Percentiles rank a stretch among this genome's conserved stretches.
Evolutionary conservation across 2,329 filamentous ascomycete genomes (phyloP).

Genomic region (Cladorrhinum sp.): DNA sequence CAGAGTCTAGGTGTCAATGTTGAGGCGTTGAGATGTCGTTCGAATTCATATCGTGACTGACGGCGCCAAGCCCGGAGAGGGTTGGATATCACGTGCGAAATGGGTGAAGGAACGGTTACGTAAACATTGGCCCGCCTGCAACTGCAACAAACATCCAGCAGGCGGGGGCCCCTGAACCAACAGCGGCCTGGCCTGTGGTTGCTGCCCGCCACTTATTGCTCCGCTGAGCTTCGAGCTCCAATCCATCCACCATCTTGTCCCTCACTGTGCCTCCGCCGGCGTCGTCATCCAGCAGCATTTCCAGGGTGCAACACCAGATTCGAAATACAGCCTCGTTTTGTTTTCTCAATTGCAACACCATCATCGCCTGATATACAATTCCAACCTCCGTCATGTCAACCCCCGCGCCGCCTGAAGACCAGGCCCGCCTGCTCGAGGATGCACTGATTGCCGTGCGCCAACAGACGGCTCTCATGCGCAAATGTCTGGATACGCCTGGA

Average conservation of each 20-base stretch:
- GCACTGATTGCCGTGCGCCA: constrained; percentile 93
- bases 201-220: neutral
- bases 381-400: constrained; percentile 32
- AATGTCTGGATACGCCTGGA: constrained; percentile 92
- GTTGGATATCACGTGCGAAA: neutral
- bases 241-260: neutral
- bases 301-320: neutral
- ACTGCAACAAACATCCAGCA: neutral
- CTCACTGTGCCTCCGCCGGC: neutral
- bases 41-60: no score
- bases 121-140: neutral
- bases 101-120: neutral
- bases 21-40: no score
- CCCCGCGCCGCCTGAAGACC: constrained; percentile 69
- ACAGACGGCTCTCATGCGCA: constrained; percentile 95
- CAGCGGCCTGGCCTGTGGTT: neutral
- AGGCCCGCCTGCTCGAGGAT: constrained; percentile 93
- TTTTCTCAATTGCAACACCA: neutral
- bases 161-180: neutral
- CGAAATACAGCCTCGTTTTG: neutral
- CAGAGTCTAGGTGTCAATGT: no score
- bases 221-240: neutral
- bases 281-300: neutral
- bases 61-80: no score
- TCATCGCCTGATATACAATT: neutral